Evolutionary conservation across 352 stramenopile genomes (phyloP), one percentile per base, ranked within the genome.

Genomic region (Phytophthora chlamydospora): DNA sequence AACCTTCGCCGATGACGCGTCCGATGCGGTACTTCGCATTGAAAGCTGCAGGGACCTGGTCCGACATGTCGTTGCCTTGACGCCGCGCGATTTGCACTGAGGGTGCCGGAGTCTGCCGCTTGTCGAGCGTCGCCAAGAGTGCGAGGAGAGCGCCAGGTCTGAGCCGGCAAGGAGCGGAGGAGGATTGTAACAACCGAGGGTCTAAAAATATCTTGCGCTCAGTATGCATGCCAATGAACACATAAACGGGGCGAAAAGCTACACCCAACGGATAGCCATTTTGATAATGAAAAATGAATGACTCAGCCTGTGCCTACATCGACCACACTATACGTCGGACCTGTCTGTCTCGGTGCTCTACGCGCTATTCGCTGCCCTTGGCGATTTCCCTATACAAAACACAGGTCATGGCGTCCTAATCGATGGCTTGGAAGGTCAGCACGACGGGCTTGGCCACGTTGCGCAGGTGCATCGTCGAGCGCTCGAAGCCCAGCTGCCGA

Each of bases 11-110:
- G 40, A 95, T 81, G 12, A 89, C 65, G 39, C 81, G 77, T 29
- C 86, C 86, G 21, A 89, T 71, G 73, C 89, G 89, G 68, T 93
- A 95, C 61, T 90, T 89, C n/a, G 88, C 82, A 45, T 78, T 67
- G 48, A 91, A 78, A 36, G 56, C 80, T 27, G 74, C 49, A 44
- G 78, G 82, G n/a, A 88, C 45, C 41, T 77, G 73, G 13, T 87
- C 78, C 32, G 68, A 46, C 81, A 90, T 90, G 60, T 54, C 49
- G 58, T 58, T 27, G 21, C 34, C 34, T 47, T 27, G 21, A 49
- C 35, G 47, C 16, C 29, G 34, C 39, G 14, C 21, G 27, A 62
- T 65, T 39, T 39, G 32, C 36, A 60, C 56, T 71, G 57, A 36
- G 27, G 6, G n/a, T 29, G 14, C 10, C 4, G 17, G 29, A 8